Base-by-base conservation (phyloP, 768 basidiomycete genomes). In the Amanita fuliginea region DNA sequence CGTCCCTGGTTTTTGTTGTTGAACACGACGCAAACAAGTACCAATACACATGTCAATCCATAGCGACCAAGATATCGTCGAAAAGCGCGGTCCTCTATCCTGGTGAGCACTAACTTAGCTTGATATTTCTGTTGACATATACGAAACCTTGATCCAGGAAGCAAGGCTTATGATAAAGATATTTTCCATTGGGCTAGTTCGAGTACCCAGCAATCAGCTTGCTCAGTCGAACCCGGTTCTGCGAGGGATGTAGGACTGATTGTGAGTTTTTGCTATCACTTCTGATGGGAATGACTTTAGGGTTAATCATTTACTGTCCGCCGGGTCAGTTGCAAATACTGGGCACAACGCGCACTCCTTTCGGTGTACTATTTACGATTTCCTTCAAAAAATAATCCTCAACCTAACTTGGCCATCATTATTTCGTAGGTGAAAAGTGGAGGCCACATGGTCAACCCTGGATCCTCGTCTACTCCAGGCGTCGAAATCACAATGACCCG, bases 391-490 rank as follows among this genome's bases (percentile, higher is more conserved):
- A 22, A 8, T 16, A 26, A 9, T 6, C 7, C 22, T 7, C 21
- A 13, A 24, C 11, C 2, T 3, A 42, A 26, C 39, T 18, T 21
- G 10, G 2, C 7, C 24, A 4, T 13, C 24, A n/a, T 1, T 13
- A 16, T 37, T 26, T 14, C 11, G 4, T 19, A 75, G 76, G 68
- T 77, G 53, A 77, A 73, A 57, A 67, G 74, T 26, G 76, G 71
- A 10, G 75, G 76, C 0, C 76, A 77, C 57, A 49, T 67, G 1
- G 49, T 63, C 10, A 74, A 72, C 53, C 66, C 62, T 2, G 68
- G 68, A 3, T 76, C 76, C 54, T 76, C 74, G 3, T 77, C 77
- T 0, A 75, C 76, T 4, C 53, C 56, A 2, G 76, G 74, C 21
- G 68, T 78, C 5, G 74, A 74, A 14, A 75, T 78, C 8, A 54